These are phyloP conservation scores for Phaeosphaeriaceae sp. DNA, from an alignment of 2,329 filamentous ascomycete species.

Conservation along the genomic window DNA sequence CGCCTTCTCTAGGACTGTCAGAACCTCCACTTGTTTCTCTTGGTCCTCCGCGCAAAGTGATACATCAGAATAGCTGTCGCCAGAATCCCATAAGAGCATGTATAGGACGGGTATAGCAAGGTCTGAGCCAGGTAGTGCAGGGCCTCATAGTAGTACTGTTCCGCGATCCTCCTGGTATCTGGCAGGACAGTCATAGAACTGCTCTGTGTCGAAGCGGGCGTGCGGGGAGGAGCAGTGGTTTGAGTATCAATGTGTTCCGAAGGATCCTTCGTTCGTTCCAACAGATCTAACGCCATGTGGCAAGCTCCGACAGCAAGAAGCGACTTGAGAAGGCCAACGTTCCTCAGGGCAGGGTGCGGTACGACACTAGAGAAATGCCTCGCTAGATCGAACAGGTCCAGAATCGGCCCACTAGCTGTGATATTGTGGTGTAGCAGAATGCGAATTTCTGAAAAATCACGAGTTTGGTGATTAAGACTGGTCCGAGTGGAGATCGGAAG, in stretches of 20 bases:
- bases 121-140: constrained; percentile 66
- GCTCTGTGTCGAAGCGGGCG: too few species aligned
- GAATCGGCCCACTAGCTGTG: constrained; percentile 44
- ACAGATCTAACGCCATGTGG: too few species aligned
- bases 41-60: constrained; percentile 52
- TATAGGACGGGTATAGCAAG: constrained; percentile 64
- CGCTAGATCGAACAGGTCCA: constrained; percentile 54
- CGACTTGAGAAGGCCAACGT: constrained; percentile 63
- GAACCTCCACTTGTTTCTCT: constrained; percentile 24
- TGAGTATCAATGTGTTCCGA: constrained; percentile 41
- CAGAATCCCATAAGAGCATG: constrained; percentile 62
- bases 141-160: constrained; percentile 67
- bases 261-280: too few species aligned
- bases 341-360: constrained; percentile 54
- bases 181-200: too few species aligned
- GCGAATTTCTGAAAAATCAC: too few species aligned
- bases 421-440: too few species aligned
- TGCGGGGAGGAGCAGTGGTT: constrained; percentile 19
- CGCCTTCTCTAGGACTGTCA: constrained; percentile 21
- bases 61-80: constrained; percentile 63
- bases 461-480: too few species aligned
- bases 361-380: constrained; percentile 45
- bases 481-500: too few species aligned
- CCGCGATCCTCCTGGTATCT: constrained; percentile 41
- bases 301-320: constrained; percentile 62